phyloP scores from a whole-genome alignment of 164 flowering plant genomes.

The Amborella trichopoda region DNA sequence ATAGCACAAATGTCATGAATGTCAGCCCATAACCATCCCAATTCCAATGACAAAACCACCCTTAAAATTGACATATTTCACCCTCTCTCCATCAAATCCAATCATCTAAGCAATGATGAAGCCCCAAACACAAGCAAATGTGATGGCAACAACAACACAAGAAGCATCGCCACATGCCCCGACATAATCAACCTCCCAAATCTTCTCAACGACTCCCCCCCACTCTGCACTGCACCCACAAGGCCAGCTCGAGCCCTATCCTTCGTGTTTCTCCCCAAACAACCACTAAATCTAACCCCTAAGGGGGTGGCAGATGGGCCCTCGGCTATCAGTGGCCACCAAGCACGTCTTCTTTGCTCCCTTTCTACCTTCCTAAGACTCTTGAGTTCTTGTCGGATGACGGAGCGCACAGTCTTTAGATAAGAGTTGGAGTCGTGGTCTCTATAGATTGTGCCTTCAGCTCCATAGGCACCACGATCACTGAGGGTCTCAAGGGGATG shows the following conservation, averaged over 20 bases:
- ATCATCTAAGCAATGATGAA: slow-evolving; percentile 17
- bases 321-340: slow-evolving; percentile 59
- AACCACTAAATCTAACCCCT: slow-evolving; percentile 7
- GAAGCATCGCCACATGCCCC: slow-evolving; percentile 53
- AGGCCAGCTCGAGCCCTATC: slow-evolving; percentile 1
- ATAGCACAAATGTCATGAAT: too few relatives aligned
- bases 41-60: too few relatives aligned
- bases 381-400: slow-evolving; percentile 66
- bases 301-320: too few relatives aligned
- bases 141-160: slow-evolving; percentile 59
- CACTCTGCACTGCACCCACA: slow-evolving; percentile 29
- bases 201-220: slow-evolving; percentile 55
- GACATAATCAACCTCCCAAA: slow-evolving; percentile 64
- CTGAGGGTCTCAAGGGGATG: slow-evolving; percentile 91
- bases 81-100: too few relatives aligned
- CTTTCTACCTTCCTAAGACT: slow-evolving; percentile 47
- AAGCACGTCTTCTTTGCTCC: slow-evolving; percentile 40
- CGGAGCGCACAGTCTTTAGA: slow-evolving; percentile 40
- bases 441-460: slow-evolving; percentile 67
- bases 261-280: slow-evolving; percentile 13
- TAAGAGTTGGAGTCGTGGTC: slow-evolving; percentile 94
- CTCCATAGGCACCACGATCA: slow-evolving; percentile 86
- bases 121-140: slow-evolving; percentile 32
- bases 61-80: too few relatives aligned
- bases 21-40: too few relatives aligned